These are phyloP conservation scores for Pharnaceum exiguum DNA, from an alignment of 148 eudicot genomes.

Conservation along the genomic window DNA sequence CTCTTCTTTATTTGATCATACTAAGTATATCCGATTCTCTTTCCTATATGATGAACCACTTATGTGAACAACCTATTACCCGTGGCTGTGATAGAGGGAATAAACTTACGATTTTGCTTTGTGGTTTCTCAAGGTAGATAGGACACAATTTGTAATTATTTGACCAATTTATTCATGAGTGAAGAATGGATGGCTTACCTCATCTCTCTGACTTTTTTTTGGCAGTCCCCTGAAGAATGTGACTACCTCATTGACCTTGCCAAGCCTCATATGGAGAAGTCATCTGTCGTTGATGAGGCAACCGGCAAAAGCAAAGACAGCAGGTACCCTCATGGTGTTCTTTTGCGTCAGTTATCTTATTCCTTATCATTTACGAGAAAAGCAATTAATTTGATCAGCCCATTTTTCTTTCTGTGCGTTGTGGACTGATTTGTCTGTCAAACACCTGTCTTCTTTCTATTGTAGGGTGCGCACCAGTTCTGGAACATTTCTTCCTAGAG, in stretches of 20 bases:
- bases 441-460: background rate
- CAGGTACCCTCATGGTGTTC: constrained; percentile 36
- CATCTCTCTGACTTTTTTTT: constrained; percentile 14
- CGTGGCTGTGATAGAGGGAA: no score
- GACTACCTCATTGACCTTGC: constrained; percentile 81
- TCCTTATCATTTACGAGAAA: no score
- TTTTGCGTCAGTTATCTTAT: no score
- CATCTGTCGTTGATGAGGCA: constrained; percentile 71
- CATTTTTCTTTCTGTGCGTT: background rate
- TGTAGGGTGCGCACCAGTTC: constrained; percentile 91
- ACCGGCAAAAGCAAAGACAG: constrained; percentile 89
- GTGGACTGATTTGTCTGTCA: background rate
- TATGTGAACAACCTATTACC: no score
- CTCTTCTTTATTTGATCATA: no score
- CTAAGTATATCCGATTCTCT: no score
- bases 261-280: constrained; percentile 82
- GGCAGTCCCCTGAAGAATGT: constrained; percentile 83
- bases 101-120: no score
- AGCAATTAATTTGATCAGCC: no score
- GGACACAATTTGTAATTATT: no score
- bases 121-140: no score
- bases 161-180: background rate
- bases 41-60: no score
- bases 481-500: constrained; percentile 80
- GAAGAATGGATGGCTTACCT: background rate